Evolutionary conservation across 768 basidiomycete genomes (phyloP).

Genomic region (Lactarius trivialis): DNA sequence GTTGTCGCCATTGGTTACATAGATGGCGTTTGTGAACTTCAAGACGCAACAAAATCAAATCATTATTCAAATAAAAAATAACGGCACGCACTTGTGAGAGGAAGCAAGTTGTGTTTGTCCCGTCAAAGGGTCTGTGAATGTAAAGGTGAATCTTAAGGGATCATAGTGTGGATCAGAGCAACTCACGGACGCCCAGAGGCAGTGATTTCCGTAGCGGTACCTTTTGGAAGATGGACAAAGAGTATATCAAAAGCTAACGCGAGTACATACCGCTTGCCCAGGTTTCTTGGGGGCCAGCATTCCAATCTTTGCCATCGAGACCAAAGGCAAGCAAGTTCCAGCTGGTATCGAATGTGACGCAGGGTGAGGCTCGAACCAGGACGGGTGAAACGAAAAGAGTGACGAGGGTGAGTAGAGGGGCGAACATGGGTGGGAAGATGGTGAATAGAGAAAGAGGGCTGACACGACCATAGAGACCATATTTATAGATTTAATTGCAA

Average conservation of each 20-base stretch:
- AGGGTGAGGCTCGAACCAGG: constrained; percentile 41
- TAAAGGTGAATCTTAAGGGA: not conserved
- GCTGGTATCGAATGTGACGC: constrained; percentile 69
- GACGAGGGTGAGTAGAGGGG: constrained; percentile 37
- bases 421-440: constrained; percentile 29
- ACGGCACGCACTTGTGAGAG: constrained; percentile 49
- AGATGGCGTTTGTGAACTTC: constrained; percentile 80
- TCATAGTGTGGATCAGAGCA: not conserved
- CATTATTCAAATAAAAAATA: not conserved
- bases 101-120: constrained; percentile 59
- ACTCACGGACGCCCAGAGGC: constrained; percentile 71
- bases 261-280: constrained; percentile 51
- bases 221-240: constrained; percentile 26
- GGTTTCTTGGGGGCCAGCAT: constrained; percentile 59
- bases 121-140: constrained; percentile 54
- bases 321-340: constrained; percentile 89
- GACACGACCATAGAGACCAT: not conserved
- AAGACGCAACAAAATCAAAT: not conserved
- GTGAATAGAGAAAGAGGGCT: too few species aligned
- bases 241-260: not conserved
- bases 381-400: constrained; percentile 43
- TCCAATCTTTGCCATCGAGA: constrained; percentile 78
- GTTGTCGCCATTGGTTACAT: constrained; percentile 73
- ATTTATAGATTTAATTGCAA: not conserved
- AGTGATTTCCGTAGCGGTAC: constrained; percentile 61